Evolutionary conservation across 2,329 filamentous ascomycete species (phyloP), one percentile per base, ranked within the genome.

Genomic region (Nectriaceae sp.): DNA sequence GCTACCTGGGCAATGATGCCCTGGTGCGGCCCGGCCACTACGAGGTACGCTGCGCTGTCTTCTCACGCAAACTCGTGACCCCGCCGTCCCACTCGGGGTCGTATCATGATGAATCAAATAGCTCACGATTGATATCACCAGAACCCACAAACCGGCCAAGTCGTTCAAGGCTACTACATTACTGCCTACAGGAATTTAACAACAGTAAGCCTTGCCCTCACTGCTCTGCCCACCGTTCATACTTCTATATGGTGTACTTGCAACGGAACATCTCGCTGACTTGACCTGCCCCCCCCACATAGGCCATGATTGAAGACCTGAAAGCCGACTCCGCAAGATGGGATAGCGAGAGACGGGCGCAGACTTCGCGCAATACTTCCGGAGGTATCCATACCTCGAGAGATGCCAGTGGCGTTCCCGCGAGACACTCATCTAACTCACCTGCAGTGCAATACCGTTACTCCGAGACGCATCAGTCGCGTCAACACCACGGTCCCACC

Each of bases 1-100:
- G 88, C 66, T 92, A 90, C 68, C 79, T 92, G 60, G 88, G 88
- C 64, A 90, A 90, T 69, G 88, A 92, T 76, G 88, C 88, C 59
- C 79, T 89, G 63, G 88, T 90, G 65, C 85, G 85, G 65, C 88
- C 87, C 50, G 86, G 85, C 63, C 83, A 80, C 61, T 87, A 88
- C 70, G 83, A 88, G 79, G 87, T 90, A 79, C 62, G 60, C 42
- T 42, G 6, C 31, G 33, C 18, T 43, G 20, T 16, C 22, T 21
- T n/a, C 19, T n/a, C n/a, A n/a, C n/a, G n/a, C n/a, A n/a, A 8
- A 15, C 8, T 15, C 26, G 15, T 31, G 26, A 31, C 26, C 26
- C 26, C 26, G 26, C 26, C 26, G 26, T 31, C 26, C 26, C 26
- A 31, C 26, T 31, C 26, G 26, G 26, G 8, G 26, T 48, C 44